A percentile compares a stretch with the other conserved stretches of the same genome.
phyloP scores from a whole-genome alignment of 2,329 filamentous ascomycete genomes.

The Neocatenulostroma microsporum region DNA sequence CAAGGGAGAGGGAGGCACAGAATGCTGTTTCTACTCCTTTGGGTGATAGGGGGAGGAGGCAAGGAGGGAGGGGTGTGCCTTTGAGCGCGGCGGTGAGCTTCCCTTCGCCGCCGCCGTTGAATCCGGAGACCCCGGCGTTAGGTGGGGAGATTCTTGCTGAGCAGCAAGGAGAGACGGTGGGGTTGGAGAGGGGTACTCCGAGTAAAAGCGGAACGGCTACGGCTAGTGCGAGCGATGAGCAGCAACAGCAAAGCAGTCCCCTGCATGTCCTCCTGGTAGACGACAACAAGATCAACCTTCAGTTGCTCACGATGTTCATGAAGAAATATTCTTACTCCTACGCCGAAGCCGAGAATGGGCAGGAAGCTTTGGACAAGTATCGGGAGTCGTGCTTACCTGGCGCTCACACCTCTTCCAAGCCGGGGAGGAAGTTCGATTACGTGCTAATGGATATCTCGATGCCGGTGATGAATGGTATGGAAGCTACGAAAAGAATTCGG shows the following conservation, averaged over 20 bases:
- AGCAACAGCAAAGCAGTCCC: too few species aligned
- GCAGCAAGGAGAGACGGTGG: too few species aligned
- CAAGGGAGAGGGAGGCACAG: too few species aligned
- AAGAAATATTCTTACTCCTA: conserved; percentile 13
- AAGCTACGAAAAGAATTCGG: conserved; percentile 25
- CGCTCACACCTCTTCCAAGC: too few species aligned
- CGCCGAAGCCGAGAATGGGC: conserved; percentile 13
- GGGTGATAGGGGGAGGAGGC: too few species aligned
- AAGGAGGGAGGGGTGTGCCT: too few species aligned
- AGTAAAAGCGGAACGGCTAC: too few species aligned
- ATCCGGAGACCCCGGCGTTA: conserved; percentile 17
- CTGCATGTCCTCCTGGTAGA: conserved; percentile 17
- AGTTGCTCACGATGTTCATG: conserved; percentile 20
- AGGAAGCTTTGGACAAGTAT: conserved; percentile 12
- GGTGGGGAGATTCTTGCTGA: too few species aligned
- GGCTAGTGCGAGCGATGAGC: too few species aligned
- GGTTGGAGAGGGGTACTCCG: too few species aligned
- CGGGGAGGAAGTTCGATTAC: conserved; percentile 22
- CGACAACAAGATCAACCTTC: conserved; percentile 20
- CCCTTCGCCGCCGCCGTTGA: conserved; percentile 12
- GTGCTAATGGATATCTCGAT: conserved; percentile 38
- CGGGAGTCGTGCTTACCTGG: conserved; percentile 1
- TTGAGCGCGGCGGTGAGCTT: conserved; percentile 14
- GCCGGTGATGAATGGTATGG: conserved; percentile 29
- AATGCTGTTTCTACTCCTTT: too few species aligned